Evolutionary conservation across 2,329 filamentous ascomycete species (phyloP).

Genomic region (Parafenestella ontariensis): DNA sequence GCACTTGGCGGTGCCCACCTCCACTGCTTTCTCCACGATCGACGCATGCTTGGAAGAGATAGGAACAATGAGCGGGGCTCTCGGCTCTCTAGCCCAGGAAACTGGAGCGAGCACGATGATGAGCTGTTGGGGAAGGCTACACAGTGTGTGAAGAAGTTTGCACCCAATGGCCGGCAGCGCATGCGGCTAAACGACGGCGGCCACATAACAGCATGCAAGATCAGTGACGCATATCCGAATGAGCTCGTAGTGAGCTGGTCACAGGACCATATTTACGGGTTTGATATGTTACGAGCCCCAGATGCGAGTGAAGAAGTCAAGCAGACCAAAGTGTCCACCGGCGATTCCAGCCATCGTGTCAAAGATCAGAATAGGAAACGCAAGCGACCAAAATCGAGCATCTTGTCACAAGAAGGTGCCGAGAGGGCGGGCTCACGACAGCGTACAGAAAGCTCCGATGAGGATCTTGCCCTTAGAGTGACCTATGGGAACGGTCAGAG

Average conservation of each 20-base stretch:
- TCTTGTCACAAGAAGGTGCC: slow-evolving; percentile 44
- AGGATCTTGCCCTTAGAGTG: slow-evolving; percentile 61
- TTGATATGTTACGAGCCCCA: slow-evolving; percentile 67
- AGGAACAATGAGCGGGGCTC: slow-evolving; percentile 61
- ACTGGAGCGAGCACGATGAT: slow-evolving; percentile 56
- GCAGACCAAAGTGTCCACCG: slow-evolving; percentile 19
- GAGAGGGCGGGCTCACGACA: slow-evolving; percentile 57
- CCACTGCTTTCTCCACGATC: slow-evolving; percentile 73
- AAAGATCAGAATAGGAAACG: slow-evolving; percentile 58
- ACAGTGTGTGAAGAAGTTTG: slow-evolving; percentile 70
- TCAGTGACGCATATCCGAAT: slow-evolving; percentile 71
- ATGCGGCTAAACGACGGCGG: slow-evolving; percentile 64
- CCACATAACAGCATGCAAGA: slow-evolving; percentile 74
- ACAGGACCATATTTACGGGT: slow-evolving; percentile 70
- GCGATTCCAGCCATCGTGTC: slow-evolving; percentile 24
- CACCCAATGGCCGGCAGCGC: slow-evolving; percentile 63
- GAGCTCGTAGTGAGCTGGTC: slow-evolving; percentile 74
- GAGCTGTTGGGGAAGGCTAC: slow-evolving; percentile 66
- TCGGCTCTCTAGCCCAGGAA: slow-evolving; percentile 51
- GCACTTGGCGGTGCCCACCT: slow-evolving; percentile 72
- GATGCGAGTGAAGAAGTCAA: slow-evolving; percentile 58
- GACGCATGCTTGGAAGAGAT: slow-evolving; percentile 71
- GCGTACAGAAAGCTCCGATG: slow-evolving; percentile 54
- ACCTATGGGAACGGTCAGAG: slow-evolving; percentile 67
- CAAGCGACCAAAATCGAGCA: slow-evolving; percentile 59